Percentiles rank a stretch among this genome's conserved stretches.
phyloP scores from a whole-genome alignment of 2,329 filamentous ascomycete genomes.

The Fusarium anthophilum region DNA sequence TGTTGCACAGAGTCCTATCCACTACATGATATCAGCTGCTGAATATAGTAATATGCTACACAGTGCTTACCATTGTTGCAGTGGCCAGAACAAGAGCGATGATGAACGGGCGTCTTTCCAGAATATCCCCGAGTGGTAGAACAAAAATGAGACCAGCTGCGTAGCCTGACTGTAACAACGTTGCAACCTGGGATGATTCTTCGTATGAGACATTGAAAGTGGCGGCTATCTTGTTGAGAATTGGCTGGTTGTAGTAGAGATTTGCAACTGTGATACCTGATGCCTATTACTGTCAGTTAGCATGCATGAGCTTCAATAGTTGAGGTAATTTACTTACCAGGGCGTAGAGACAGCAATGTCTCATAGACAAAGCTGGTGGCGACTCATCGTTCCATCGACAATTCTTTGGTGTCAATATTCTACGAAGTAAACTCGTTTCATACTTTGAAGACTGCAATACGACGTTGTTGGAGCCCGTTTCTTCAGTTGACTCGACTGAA shows the following conservation, averaged over 20 bases:
- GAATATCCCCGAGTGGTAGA: constrained; percentile 77
- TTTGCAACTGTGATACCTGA: constrained; percentile 79
- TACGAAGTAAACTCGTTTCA: constrained; percentile 33
- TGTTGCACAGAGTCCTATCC: constrained; percentile 78
- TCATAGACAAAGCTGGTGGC: constrained; percentile 74
- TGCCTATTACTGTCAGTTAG: constrained; percentile 49
- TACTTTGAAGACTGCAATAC: constrained; percentile 32
- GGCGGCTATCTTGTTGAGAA: constrained; percentile 77
- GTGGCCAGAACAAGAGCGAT: constrained; percentile 73
- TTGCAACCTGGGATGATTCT: constrained; percentile 73
- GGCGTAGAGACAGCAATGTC: constrained; percentile 75
- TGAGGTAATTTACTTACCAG: constrained; percentile 56
- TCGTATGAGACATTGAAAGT: constrained; percentile 78
- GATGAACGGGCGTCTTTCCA: constrained; percentile 75
- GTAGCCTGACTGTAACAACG: constrained; percentile 82
- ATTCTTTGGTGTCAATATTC: constrained; percentile 62
- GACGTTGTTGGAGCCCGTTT: not conserved
- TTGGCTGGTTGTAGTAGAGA: constrained; percentile 83
- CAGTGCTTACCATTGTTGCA: constrained; percentile 66
- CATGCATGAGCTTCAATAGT: too few species aligned
- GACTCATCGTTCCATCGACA: constrained; percentile 74
- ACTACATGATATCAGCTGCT: constrained; percentile 48
- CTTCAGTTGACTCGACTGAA: constrained; percentile 21
- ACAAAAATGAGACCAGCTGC: constrained; percentile 77
- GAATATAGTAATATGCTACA: not conserved